Percentiles rank a stretch among this genome's conserved stretches.
Conservation (phyloP, 169 alveolate species). For the Cardiosporidium cionae region DNA sequence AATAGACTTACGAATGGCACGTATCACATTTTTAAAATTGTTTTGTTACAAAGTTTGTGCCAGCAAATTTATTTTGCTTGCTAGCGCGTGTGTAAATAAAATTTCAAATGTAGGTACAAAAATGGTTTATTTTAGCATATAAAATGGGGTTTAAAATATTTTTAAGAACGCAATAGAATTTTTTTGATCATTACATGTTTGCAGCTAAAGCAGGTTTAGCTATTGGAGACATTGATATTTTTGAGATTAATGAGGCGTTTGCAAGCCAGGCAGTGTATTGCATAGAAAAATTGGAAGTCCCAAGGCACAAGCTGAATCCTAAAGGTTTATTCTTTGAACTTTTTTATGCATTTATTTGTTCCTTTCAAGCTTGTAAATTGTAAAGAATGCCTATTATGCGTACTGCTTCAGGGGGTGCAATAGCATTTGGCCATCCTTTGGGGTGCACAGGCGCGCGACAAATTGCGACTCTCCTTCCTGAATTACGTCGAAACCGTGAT, state of each 20-base stretch:
- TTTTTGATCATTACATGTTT: not conserved
- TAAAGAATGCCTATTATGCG: not conserved
- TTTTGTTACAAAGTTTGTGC: no score
- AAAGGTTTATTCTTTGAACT: constrained; percentile 42
- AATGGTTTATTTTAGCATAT: no score
- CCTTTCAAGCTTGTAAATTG: not conserved
- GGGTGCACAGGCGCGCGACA: constrained; percentile 88
- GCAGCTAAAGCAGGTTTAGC: constrained; percentile 58
- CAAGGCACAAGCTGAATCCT: constrained; percentile 76
- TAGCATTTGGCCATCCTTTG: constrained; percentile 88
- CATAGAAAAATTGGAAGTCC: constrained; percentile 61
- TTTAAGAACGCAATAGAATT: no score
- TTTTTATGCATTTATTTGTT: not conserved
- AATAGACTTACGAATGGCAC: no score
- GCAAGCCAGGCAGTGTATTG: constrained; percentile 80
- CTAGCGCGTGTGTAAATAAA: no score
- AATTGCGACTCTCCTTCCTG: constrained; percentile 76
- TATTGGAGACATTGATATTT: constrained; percentile 74
- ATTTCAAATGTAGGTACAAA: no score
- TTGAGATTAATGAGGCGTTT: constrained; percentile 87
- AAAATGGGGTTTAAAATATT: no score
- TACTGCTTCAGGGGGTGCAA: constrained; percentile 73
- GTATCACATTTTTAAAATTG: no score
- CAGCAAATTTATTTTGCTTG: no score
- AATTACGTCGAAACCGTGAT: constrained; percentile 68